Evolutionary conservation across 768 basidiomycete genomes (phyloP).

Genomic region (Boletus subparvulus): DNA sequence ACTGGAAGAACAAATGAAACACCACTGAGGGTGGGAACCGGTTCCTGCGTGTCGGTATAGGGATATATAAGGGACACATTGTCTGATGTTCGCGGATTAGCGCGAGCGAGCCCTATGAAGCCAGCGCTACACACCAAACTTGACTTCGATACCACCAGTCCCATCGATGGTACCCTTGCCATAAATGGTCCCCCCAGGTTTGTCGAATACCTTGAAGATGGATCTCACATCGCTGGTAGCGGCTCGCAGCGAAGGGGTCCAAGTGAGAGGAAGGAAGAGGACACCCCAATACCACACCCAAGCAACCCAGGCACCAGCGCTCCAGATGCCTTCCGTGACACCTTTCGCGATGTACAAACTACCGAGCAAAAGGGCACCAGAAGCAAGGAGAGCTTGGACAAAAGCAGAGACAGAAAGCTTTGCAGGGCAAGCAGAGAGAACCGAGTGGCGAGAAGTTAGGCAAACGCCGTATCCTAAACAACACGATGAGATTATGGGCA

Average conservation of each 20-base stretch:
- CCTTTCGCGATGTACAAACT: conserved; percentile 29
- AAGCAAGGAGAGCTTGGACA: conserved; percentile 82
- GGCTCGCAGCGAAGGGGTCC: conserved; percentile 52
- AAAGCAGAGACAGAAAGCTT: conserved; percentile 1
- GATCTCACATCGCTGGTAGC: conserved; percentile 78
- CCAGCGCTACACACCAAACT: conserved; percentile 62
- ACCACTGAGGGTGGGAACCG: conserved; percentile 59
- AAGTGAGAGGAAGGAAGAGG: conserved; percentile 36
- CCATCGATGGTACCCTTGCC: conserved; percentile 72
- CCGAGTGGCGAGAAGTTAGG: conserved; percentile 6
- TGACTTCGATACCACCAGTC: conserved; percentile 74
- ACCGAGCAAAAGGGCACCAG: conserved; percentile 78
- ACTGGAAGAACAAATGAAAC: conserved; percentile 89
- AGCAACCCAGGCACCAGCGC: conserved; percentile 27
- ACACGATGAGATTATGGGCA: neutral
- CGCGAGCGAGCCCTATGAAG: no score
- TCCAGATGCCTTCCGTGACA: conserved; percentile 30
- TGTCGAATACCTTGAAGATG: conserved; percentile 75
- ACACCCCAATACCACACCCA: conserved; percentile 33
- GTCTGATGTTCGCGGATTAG: conserved; percentile 41
- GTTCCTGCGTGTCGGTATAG: conserved; percentile 51
- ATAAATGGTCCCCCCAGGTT: conserved; percentile 84
- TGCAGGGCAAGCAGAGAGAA: conserved; percentile 8
- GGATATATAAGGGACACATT: conserved; percentile 84
- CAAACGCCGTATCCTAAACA: conserved; percentile 18